A percentile compares a stretch with the other conserved stretches of the same genome.
These are phyloP conservation scores for Lithohypha guttulata DNA, from an alignment of 2,329 filamentous ascomycete species.

Conservation along the genomic window DNA sequence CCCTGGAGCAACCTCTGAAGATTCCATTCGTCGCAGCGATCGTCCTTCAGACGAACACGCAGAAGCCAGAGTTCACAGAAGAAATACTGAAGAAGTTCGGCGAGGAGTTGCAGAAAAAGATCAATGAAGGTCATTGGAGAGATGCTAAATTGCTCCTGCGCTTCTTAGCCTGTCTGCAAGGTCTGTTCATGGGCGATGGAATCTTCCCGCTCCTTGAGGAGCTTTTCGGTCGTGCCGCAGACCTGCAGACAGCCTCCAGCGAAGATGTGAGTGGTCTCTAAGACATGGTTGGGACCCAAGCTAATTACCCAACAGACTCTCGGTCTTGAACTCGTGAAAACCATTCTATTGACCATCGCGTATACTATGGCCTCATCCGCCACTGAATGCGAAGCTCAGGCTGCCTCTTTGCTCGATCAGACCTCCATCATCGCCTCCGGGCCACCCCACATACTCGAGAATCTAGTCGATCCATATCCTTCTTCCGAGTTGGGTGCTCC, in stretches of 20 bases:
- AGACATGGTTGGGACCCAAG: neutral
- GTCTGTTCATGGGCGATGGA: conserved; percentile 69
- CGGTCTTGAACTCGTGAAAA: conserved; percentile 81
- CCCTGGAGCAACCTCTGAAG: conserved; percentile 88
- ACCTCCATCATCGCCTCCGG: conserved; percentile 73
- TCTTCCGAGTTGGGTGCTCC: conserved; percentile 42
- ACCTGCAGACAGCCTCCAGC: conserved; percentile 82
- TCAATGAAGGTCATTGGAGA: conserved; percentile 71
- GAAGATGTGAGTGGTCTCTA: conserved; percentile 61
- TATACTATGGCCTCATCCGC: conserved; percentile 72
- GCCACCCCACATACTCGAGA: conserved; percentile 64
- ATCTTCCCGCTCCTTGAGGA: conserved; percentile 77
- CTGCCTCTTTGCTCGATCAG: conserved; percentile 73
- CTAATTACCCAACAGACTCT: conserved; percentile 38
- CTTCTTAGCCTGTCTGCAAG: conserved; percentile 77
- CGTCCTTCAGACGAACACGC: conserved; percentile 65
- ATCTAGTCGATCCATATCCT: conserved; percentile 75
- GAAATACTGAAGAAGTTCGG: conserved; percentile 58
- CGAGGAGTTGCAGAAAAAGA: conserved; percentile 52
- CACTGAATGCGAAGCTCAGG: conserved; percentile 57
- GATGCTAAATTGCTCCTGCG: conserved; percentile 83
- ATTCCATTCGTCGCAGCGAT: conserved; percentile 88
- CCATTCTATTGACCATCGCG: conserved; percentile 87
- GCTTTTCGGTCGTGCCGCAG: conserved; percentile 82
- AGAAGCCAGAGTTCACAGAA: conserved; percentile 62